A percentile compares a stretch with the other conserved stretches of the same genome.
phyloP scores from a whole-genome alignment of 2,329 filamentous ascomycete genomes.

The Fusarium pilosicola region DNA sequence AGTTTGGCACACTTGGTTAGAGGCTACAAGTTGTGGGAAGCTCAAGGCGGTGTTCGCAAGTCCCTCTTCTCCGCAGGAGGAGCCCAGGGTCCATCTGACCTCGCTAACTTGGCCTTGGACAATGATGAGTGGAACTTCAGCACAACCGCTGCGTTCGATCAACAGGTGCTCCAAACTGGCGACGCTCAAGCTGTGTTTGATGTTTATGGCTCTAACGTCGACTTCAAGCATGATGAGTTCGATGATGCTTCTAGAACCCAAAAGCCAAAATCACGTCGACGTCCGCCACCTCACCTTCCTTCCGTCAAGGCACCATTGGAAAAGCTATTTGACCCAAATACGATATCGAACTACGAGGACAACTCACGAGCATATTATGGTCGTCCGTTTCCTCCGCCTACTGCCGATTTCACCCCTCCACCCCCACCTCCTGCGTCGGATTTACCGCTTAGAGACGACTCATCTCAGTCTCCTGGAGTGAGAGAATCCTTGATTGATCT shows the following conservation, averaged over 20 bases:
- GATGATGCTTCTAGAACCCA: conserved; percentile 63
- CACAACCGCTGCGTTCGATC: conserved; percentile 72
- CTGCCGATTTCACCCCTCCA: conserved; percentile 59
- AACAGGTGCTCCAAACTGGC: conserved; percentile 62
- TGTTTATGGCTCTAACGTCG: conserved; percentile 67
- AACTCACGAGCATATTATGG: conserved; percentile 71
- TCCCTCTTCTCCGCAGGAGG: conserved; percentile 71
- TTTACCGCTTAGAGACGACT: conserved; percentile 68
- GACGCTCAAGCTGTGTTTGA: conserved; percentile 69
- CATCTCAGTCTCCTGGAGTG: conserved; percentile 59
- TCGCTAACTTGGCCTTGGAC: conserved; percentile 56
- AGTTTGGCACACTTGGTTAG: conserved; percentile 73
- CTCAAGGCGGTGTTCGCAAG: conserved; percentile 74
- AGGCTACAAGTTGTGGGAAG: conserved; percentile 80
- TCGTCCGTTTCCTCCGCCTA: conserved; percentile 52
- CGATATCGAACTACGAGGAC: conserved; percentile 71
- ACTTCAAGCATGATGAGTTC: conserved; percentile 58
- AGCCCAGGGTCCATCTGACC: conserved; percentile 62
- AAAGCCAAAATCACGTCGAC: conserved; percentile 63
- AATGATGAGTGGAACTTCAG: conserved; percentile 76
- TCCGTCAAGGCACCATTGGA: conserved; percentile 69
- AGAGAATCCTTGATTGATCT: conserved; percentile 73
- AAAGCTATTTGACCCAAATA: conserved; percentile 74
- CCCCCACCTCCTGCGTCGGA: conserved; percentile 55
- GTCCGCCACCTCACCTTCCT: conserved; percentile 67